phyloP scores from a whole-genome alignment of 441 rosid species.

The Manihot esculenta region DNA sequence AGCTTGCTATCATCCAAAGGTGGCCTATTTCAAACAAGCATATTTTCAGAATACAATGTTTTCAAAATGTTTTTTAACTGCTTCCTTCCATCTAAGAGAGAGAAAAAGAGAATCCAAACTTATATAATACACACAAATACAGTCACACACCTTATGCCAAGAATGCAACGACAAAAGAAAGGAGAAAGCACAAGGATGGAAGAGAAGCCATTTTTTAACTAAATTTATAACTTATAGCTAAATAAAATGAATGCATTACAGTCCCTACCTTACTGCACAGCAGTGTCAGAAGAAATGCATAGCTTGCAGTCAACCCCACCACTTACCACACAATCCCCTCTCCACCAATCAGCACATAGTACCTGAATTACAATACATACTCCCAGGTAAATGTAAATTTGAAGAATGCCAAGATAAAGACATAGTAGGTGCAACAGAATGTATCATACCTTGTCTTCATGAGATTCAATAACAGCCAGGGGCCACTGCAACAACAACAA shows the following conservation, averaged over 20 bases:
- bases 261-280: constrained; percentile 53
- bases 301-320: constrained; percentile 92
- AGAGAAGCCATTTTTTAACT: background rate
- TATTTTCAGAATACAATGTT: background rate
- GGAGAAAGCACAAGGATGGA: background rate
- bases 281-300: constrained; percentile 61
- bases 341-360: constrained; percentile 97
- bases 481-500: constrained; percentile 80
- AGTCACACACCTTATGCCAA: background rate
- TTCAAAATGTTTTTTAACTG: background rate
- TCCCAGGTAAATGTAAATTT: background rate
- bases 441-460: constrained; percentile 71
- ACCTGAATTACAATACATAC: constrained; percentile 46
- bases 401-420: background rate
- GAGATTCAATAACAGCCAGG: constrained; percentile 69
- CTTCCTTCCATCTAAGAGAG: background rate
- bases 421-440: background rate
- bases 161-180: background rate
- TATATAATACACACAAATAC: background rate
- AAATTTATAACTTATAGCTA: background rate
- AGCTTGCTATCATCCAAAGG: background rate
- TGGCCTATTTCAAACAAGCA: background rate
- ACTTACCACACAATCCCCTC: constrained; percentile 65
- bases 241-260: background rate
- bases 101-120: background rate